Evolutionary conservation across 345 rosid genomes (phyloP), one percentile per base, ranked within the genome.

Genomic region (Gossypium rotundifolium): DNA sequence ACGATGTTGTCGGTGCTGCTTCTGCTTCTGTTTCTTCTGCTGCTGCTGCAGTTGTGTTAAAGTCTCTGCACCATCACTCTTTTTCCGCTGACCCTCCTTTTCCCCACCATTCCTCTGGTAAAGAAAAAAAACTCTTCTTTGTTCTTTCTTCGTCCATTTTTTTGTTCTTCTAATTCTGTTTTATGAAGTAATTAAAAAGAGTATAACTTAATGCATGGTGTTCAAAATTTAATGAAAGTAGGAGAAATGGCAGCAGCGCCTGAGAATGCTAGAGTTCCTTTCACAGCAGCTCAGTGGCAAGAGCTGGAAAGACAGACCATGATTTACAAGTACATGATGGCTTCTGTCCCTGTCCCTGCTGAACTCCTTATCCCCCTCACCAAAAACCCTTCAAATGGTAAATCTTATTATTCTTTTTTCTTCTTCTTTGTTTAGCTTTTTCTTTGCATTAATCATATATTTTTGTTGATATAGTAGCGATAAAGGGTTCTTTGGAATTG

Each of bases 261-360:
- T 68, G 40, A 77, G 65, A 79, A 74, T 76, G 67, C 52, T 40
- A 78, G 85, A 59, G 69, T 75, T 58, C 80, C 86, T 52, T 88
- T 90, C 62, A 88, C 94, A 2, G 81, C 83, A 23, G 80, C 88
- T 54, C 94, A 88, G 81, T 79, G 82, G 85, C 84, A 83, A 79
- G 91, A 90, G 73, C 85, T 90, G 51, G 86, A 85, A 81, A 83
- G 86, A 10, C 92, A 90, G 76, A 85, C 83, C 17, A 64, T 76
- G 77, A 83, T 90, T 49, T 84, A 62, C 74, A 84, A 84, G 80
- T 85, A 83, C 86, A 72, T 90, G 85, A 71, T 75, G 88, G 85
- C 85, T 18, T 86, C 88, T 74, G 75, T 68, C 42, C 85, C 88
- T 75, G 83, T 87, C 58, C 91, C 93, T 57, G 81, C 84, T 77